A percentile compares a stretch with the other conserved stretches of the same genome.
Evolutionary conservation across 2,329 filamentous ascomycete species (phyloP).

Genomic region (Pseudogymnoascus sp.): DNA sequence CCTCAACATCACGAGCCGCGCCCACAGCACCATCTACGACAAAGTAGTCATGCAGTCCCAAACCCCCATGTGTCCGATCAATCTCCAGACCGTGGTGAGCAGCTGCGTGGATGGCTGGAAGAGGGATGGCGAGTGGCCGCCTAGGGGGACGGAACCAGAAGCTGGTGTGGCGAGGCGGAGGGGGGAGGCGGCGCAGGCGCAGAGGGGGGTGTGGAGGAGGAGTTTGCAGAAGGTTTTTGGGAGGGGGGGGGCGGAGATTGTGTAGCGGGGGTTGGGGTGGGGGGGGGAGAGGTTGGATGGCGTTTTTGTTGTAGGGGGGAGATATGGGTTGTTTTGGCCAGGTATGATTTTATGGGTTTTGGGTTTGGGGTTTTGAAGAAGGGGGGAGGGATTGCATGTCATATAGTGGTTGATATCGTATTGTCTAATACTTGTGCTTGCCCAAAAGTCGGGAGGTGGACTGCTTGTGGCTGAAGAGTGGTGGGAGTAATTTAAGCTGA

Average conservation of each 20-base stretch:
- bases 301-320: not conserved
- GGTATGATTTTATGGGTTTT: not conserved
- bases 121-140: constrained; percentile 87
- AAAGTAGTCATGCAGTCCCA: constrained; percentile 76
- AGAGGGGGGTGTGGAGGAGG: constrained; percentile 13
- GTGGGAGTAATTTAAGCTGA: not conserved
- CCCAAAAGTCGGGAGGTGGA: not conserved
- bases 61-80: constrained; percentile 81
- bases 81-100: constrained; percentile 69
- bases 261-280: no score
- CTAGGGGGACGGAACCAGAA: constrained; percentile 44
- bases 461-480: not conserved
- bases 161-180: constrained; percentile 25
- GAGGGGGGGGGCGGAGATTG: not conserved
- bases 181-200: not conserved
- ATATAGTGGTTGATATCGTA: not conserved
- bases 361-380: no score
- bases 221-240: constrained; percentile 21
- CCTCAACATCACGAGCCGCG: constrained; percentile 60
- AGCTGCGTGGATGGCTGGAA: constrained; percentile 89
- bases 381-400: not conserved
- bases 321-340: not conserved
- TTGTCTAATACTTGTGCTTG: not conserved
- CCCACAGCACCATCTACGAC: constrained; percentile 78
- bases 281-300: not conserved